Percentiles rank a stretch among this genome's conserved stretches.
These are phyloP conservation scores for Annulohypoxylon maeteangense DNA, from an alignment of 495 filamentous ascomycete species.

Conservation along the genomic window DNA sequence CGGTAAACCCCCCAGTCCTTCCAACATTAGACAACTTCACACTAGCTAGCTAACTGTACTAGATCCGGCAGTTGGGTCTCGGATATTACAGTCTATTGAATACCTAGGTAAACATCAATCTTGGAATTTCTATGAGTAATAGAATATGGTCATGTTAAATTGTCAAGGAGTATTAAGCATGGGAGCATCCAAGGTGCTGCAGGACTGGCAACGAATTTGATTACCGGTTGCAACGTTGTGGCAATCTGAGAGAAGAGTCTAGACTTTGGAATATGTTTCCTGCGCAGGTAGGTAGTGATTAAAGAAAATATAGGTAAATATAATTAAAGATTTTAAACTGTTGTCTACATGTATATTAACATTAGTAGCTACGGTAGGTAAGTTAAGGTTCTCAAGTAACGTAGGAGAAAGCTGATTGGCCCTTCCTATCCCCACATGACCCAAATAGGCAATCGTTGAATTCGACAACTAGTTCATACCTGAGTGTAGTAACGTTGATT, in stretches of 20 bases:
- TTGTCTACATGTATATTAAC: not conserved
- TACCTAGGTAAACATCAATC: too few relatives aligned
- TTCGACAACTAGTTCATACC: not conserved
- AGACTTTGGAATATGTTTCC: not conserved
- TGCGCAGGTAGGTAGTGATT: too few relatives aligned
- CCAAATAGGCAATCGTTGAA: conserved; percentile 31
- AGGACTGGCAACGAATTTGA: not conserved
- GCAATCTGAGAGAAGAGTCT: conserved; percentile 10
- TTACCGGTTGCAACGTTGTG: conserved; percentile 4
- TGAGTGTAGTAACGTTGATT: not conserved
- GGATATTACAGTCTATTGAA: not conserved
- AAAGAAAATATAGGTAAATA: too few relatives aligned
- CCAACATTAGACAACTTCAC: conserved; percentile 5
- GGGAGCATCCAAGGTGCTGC: not conserved
- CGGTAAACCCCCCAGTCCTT: conserved; percentile 19
- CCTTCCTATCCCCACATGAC: not conserved
- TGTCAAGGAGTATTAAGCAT: not conserved
- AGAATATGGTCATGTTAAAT: too few relatives aligned
- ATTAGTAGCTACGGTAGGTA: not conserved
- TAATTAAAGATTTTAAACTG: not conserved
- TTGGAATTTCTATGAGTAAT: too few relatives aligned
- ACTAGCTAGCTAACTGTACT: conserved; percentile 18
- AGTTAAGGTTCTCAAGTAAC: not conserved
- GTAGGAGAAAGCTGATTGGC: conserved; percentile 32
- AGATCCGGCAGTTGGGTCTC: conserved; percentile 28